These are phyloP conservation scores for Pleoardoris graminearum DNA, from an alignment of 2,329 filamentous ascomycete genomes.

Conservation along the genomic window DNA sequence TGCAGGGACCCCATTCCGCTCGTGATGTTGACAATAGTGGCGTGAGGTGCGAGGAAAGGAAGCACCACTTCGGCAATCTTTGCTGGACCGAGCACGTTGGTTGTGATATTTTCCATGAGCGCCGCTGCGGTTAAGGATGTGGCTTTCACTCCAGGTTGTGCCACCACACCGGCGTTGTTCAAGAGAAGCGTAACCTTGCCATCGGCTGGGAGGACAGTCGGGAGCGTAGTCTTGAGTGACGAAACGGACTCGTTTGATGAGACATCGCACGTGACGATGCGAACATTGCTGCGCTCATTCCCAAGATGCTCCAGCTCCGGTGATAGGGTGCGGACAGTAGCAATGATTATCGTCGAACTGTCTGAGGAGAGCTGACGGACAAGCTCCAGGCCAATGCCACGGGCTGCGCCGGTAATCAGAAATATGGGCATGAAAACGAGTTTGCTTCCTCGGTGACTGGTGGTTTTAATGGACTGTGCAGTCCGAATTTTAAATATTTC, in stretches of 20 bases:
- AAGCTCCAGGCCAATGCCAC: slow-evolving; percentile 14
- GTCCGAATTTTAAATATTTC: neutral
- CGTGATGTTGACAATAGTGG: slow-evolving; percentile 43
- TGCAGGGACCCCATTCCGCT: slow-evolving; percentile 23
- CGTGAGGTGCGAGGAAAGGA: slow-evolving; percentile 40
- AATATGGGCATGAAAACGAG: slow-evolving; percentile 1
- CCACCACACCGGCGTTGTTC: slow-evolving; percentile 13
- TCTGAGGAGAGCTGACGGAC: slow-evolving; percentile 8
- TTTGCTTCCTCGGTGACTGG: neutral
- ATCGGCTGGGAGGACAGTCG: slow-evolving; percentile 1
- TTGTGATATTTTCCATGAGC: slow-evolving; percentile 27
- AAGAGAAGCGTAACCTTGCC: slow-evolving; percentile 10
- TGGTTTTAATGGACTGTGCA: neutral
- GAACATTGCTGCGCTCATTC: slow-evolving; percentile 5
- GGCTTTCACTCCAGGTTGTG: neutral
- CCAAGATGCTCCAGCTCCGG: slow-evolving; percentile 3
- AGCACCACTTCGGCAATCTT: slow-evolving; percentile 43
- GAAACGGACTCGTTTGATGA: slow-evolving; percentile 8
- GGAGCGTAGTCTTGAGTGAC: slow-evolving; percentile 1
- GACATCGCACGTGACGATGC: slow-evolving; percentile 11
- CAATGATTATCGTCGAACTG: slow-evolving; percentile 5
- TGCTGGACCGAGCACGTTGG: slow-evolving; percentile 46
- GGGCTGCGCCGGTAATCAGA: slow-evolving; percentile 11
- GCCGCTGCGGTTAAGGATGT: slow-evolving; percentile 3
- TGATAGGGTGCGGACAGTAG: slow-evolving; percentile 11